Base-by-base conservation (phyloP, 73 alveolate species). In the Paramecium tetraurelia region DNA sequence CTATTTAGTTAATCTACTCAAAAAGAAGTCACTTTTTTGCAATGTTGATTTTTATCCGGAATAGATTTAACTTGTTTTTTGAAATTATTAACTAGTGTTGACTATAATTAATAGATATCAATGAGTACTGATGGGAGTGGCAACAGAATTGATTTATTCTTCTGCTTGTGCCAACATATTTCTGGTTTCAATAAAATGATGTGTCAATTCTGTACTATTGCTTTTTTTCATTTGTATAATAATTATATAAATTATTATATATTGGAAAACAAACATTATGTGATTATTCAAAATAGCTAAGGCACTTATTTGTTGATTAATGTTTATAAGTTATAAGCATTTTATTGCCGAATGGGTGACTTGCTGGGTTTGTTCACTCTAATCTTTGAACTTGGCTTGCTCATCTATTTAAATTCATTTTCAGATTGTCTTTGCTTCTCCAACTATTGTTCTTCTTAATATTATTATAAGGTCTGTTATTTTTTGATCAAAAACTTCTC, bases 101-200 rank as follows among this genome's bases (percentile, higher is more conserved):
- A 40, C 90, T 80, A 31, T 16, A 3, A 24, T 2, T 7, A 20
- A 48, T 21, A 11, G 11, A 2, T 2, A 20, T 33, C 0, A 5
- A 43, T 24, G 0, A 14, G 2, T 75, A 80, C 75, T 18, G 3
- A 80, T 48, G 0, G 90, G 57, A 31, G 44, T 63, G 10, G 90
- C 41, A 12, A 80, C 90, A 11, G 48, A 44, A 18, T 40, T 22
- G 8, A 80, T 44, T 44, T 22, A 41, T 22, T 44, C 36, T 44
- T 80, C 90, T 38, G 90, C 90, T 48, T 80, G 20, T 22, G 57
- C 33, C 20, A 48, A 10, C 57, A 43, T 59, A 80, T 48, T 80
- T 80, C 90, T n/a, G 7, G 90, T 41, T 27, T 80, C 72, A 44
- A 48, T 80, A 31, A 43, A 48, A 80, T 80, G 90, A 43, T 80